Evolutionary conservation across 345 rosid species (phyloP), one percentile per base, ranked within the genome.

Genomic region (Hypericum perforatum): DNA sequence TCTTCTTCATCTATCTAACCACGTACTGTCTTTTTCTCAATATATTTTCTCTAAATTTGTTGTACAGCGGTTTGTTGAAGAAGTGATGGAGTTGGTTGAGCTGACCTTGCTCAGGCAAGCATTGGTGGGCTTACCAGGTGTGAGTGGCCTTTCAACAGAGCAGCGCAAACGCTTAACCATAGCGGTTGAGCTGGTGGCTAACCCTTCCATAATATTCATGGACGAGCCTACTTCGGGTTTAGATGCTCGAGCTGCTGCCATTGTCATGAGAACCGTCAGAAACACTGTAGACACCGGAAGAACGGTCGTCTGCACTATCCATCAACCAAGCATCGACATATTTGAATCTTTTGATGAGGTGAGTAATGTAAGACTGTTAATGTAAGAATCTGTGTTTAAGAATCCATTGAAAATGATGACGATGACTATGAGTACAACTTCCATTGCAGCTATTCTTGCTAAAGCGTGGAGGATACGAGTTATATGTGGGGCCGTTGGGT

Each of bases 241-340:
- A 32, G 50, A 46, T 14, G 50, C 50, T 46, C 15, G 50, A 46
- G 50, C 50, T 11, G 50, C 50, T 46, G 50, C 50, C 12, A 46
- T 46, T 14, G 50, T 46, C 50, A 46, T 46, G 50, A 46, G 50
- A 46, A 13, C 50, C 4, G 50, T 46, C 16, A 46, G 50, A 7
- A 46, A 46, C 50, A 46, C 50, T 0, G 50, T 46, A 5, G 50
- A 46, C 22, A 46, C 50, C 0, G 50, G 50, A 6, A 46, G 50
- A 46, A 46, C 50, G 0, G 50, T 46, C 22, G 50, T 46, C 22
- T 46, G 50, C 14, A 46, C 50, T 29, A 46, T 46, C 32, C 50
- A 46, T 46, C 50, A 46, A 32, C 50, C 50, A 4, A 46, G 50
- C 14, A 46, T 46, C 7, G 50, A 46, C 9, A 46, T 46, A 16